phyloP scores from a whole-genome alignment of 495 filamentous ascomycete species.

The Hyphodiscus hymeniophilus region DNA sequence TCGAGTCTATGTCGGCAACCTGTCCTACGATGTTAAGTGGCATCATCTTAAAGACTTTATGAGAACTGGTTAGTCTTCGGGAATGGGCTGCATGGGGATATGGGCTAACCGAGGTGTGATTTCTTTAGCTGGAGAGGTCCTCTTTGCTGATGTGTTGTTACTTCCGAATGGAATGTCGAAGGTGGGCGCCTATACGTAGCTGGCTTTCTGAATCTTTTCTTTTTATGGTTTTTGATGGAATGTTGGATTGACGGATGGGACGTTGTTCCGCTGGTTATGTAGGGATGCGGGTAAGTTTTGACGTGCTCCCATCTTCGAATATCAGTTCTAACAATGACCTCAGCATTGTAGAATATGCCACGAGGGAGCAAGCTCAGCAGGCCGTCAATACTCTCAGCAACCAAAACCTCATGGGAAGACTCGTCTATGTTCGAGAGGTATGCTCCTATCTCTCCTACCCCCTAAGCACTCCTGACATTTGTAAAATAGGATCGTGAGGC shows the following conservation, averaged over 20 bases:
- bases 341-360: conserved; percentile 99
- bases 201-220: conserved; percentile 70
- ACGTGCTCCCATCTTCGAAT: neutral
- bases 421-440: conserved; percentile 98
- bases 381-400: conserved; percentile 98
- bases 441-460: conserved; percentile 15
- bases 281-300: conserved; percentile 96
- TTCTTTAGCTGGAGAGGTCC: conserved; percentile 85
- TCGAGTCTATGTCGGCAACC: conserved; percentile 92
- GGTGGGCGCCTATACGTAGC: conserved; percentile 93
- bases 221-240: conserved; percentile 75
- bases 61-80: conserved; percentile 76
- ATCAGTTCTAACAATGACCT: conserved; percentile 20
- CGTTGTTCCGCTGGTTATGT: conserved; percentile 80
- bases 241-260: conserved; percentile 99
- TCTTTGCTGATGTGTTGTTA: conserved; percentile 98
- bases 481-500: conserved; percentile 75
- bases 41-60: conserved; percentile 99
- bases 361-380: conserved; percentile 96
- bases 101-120: conserved; percentile 8
- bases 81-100: neutral
- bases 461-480: neutral
- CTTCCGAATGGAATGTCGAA: conserved; percentile 99
- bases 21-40: conserved; percentile 99
- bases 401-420: conserved; percentile 94